Base-by-base conservation (phyloP, 2,329 filamentous ascomycete species). In the Microdochium bolleyi region DNA sequence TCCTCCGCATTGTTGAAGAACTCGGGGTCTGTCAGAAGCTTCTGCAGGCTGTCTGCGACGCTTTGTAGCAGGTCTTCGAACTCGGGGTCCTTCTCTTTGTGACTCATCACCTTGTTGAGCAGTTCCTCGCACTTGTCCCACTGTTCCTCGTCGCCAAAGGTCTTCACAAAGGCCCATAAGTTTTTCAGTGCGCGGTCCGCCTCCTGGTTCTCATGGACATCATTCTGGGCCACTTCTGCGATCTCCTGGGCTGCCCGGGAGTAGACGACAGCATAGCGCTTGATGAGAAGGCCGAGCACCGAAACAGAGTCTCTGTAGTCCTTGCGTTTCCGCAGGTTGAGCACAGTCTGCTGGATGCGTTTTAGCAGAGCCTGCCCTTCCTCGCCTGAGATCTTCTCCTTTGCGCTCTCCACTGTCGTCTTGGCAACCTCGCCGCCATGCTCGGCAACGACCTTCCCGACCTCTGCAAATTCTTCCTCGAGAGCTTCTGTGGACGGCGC, bases 301-400 rank as follows among this genome's bases (percentile, higher is more conserved):
- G 88, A 90, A 0, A 96, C 90, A 0, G 92, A 96, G 49, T 92
- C 84, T 0, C 87, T 84, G 66, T 97, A 97, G 65, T 96, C 90
- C 8, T 79, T 82, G 51, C 88, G 83, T 62, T 89, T 79, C 8
- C 88, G 79, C 14, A 97, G 77, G 38, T 87, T 88, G 14, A 81
- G 60, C 3, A 97, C 83, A 0, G 87, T 84, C 61, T 87, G 77
- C 67, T 92, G 92, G 50, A 97, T 73, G 5, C 92, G 84, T 58
- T 84, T 78, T 5, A 92, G 62, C 53, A 97, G 70, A 0, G 88
- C 84, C 41, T 89, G 79, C 53, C 83, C 84, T 62, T 95, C 86
- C 3, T 87, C 82, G 2, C 87, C 86, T 0, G 78, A 76, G 3
- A 92, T 65, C 61, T 94, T 90, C 56, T 91, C 84, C 52, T 80